These are phyloP conservation scores for Lunasporangiospora selenospora DNA, from an alignment of 192 early-diverging fungal genomes.

Conservation along the genomic window DNA sequence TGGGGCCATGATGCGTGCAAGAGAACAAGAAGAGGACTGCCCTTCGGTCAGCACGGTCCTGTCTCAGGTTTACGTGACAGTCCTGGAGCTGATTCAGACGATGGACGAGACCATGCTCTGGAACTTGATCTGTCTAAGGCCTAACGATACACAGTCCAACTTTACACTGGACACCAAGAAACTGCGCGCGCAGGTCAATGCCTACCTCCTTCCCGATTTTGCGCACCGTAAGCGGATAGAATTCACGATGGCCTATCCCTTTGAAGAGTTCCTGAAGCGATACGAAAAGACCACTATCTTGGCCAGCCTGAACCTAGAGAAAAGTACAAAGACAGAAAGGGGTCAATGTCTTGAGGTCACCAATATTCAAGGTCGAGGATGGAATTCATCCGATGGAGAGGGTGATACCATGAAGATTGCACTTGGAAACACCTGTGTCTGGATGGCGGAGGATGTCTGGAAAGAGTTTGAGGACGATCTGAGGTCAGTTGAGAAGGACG, in stretches of 20 bases:
- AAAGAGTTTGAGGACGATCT: slow-evolving; percentile 68
- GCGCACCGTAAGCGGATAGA: slow-evolving; percentile 67
- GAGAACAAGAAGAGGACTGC: slow-evolving; percentile 46
- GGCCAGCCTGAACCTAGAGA: slow-evolving; percentile 9
- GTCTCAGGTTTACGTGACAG: slow-evolving; percentile 67
- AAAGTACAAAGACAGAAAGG: slow-evolving; percentile 23
- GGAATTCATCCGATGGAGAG: slow-evolving; percentile 54
- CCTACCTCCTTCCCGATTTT: slow-evolving; percentile 75
- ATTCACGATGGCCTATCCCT: slow-evolving; percentile 73
- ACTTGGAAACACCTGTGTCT: slow-evolving; percentile 65
- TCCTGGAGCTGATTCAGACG: slow-evolving; percentile 82
- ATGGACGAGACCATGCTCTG: slow-evolving; percentile 80
- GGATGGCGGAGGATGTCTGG: slow-evolving; percentile 69
- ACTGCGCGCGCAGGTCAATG: slow-evolving; percentile 73
- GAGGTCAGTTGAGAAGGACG: slow-evolving; percentile 66
- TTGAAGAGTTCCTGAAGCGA: slow-evolving; percentile 76
- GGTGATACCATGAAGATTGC: slow-evolving; percentile 53
- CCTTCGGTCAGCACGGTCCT: slow-evolving; percentile 54
- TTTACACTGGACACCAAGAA: slow-evolving; percentile 64
- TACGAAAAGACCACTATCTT: slow-evolving; percentile 64
- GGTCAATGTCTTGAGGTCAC: slow-evolving; percentile 22
- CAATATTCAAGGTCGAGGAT: slow-evolving; percentile 28
- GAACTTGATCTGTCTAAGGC: slow-evolving; percentile 83
- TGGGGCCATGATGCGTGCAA: slow-evolving; percentile 22
- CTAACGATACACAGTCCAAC: slow-evolving; percentile 62